A percentile compares a stretch with the other conserved stretches of the same genome.
Conservation (phyloP, 2,329 filamentous ascomycete genomes). For the Penicillium rolfsii region DNA sequence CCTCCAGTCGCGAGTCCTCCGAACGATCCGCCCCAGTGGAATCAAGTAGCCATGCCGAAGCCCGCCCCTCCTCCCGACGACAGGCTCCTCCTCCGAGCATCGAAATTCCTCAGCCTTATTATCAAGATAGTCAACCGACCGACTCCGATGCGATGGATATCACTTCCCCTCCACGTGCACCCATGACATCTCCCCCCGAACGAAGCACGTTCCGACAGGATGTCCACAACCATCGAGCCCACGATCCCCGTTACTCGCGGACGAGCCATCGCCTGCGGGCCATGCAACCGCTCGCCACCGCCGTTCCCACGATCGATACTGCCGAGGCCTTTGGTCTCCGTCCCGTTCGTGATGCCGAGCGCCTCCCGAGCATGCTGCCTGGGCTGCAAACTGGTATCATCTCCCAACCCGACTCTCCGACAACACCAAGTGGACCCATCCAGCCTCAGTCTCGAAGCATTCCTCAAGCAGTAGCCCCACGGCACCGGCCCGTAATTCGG, state of each 20-base stretch:
- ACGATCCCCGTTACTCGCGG: constrained; percentile 46
- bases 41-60: constrained; percentile 58
- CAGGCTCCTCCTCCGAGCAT: constrained; percentile 84
- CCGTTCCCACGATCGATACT: constrained; percentile 68
- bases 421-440: constrained; percentile 74
- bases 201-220: constrained; percentile 66
- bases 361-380: constrained; percentile 79
- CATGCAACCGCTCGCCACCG: constrained; percentile 69
- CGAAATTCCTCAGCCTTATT: constrained; percentile 68
- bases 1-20: constrained; percentile 23
- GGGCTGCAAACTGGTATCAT: constrained; percentile 68
- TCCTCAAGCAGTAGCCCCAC: constrained; percentile 59
- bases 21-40: constrained; percentile 44
- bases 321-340: constrained; percentile 73
- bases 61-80: constrained; percentile 66
- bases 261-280: constrained; percentile 57
- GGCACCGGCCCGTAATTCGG: constrained; percentile 80
- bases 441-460: constrained; percentile 59
- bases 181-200: constrained; percentile 71
- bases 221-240: constrained; percentile 53
- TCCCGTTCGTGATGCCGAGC: constrained; percentile 78
- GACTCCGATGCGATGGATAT: constrained; percentile 61
- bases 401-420: constrained; percentile 92
- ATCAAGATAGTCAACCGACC: constrained; percentile 51
- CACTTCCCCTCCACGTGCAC: constrained; percentile 65